Conservation (phyloP, 176 grass and related monocot species). For the Oryza meyeriana region DNA sequence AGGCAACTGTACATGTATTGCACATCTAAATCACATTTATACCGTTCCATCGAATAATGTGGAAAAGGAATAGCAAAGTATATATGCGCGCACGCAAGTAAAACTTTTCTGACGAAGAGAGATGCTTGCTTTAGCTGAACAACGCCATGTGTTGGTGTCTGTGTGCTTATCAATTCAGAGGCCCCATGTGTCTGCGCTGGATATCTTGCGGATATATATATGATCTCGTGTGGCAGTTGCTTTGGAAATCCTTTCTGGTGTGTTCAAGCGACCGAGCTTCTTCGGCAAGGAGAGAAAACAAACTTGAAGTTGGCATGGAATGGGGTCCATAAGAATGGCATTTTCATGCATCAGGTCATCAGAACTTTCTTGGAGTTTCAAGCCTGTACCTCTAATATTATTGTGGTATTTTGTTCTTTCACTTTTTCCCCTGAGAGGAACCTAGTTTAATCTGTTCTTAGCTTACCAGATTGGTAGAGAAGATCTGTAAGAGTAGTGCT, state of each 20-base stretch:
- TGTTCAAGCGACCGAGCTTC: neutral
- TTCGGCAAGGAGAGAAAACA: slow-evolving; percentile 7
- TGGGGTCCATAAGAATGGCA: neutral
- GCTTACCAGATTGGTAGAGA: no score
- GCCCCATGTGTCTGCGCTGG: slow-evolving; percentile 50
- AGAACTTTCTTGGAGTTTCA: neutral
- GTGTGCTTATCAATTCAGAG: slow-evolving; percentile 54
- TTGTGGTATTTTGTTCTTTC: neutral
- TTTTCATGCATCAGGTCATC: neutral
- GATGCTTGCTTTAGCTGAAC: slow-evolving; percentile 45
- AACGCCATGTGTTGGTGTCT: slow-evolving; percentile 54
- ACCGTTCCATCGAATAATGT: slow-evolving; percentile 1
- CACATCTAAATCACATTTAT: neutral
- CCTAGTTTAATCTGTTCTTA: no score
- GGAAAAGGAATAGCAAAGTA: neutral
- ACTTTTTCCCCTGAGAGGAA: no score
- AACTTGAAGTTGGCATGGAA: neutral
- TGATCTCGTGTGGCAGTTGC: slow-evolving; percentile 6
- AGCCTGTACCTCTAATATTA: neutral
- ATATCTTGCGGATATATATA: slow-evolving; percentile 34
- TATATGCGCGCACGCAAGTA: slow-evolving; percentile 1
- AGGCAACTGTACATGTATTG: neutral
- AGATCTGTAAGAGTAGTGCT: neutral
- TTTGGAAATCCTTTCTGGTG: neutral
- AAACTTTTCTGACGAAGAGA: slow-evolving; percentile 29